Conservation (phyloP, 2,329 filamentous ascomycete genomes). For the Didymella glomerata region DNA sequence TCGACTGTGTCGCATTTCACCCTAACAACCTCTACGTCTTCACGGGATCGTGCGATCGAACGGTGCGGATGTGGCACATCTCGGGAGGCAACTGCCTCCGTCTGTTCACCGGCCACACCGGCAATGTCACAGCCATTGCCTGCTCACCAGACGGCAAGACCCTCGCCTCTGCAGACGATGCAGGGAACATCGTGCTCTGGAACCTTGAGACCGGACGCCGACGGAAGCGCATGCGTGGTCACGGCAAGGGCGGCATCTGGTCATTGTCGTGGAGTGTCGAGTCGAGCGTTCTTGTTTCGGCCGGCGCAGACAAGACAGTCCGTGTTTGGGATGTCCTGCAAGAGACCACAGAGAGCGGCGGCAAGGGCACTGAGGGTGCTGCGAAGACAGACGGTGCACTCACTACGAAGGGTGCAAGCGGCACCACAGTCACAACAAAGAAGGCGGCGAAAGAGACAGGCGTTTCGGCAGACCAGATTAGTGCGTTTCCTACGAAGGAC, state of each 20-base stretch:
- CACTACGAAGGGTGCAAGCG: constrained; percentile 60
- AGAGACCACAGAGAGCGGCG: constrained; percentile 63
- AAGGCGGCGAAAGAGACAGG: constrained; percentile 91
- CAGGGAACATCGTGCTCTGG: constrained; percentile 93
- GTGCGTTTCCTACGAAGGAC: constrained; percentile 94
- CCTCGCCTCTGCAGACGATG: constrained; percentile 87
- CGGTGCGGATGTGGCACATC: constrained; percentile 97
- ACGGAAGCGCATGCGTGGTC: constrained; percentile 91
- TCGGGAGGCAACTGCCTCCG: constrained; percentile 85
- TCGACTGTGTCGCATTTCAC: constrained; percentile 93
- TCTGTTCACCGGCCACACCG: constrained; percentile 89
- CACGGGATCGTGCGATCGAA: constrained; percentile 91
- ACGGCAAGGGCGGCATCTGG: constrained; percentile 93
- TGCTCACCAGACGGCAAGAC: constrained; percentile 89
- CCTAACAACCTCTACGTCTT: constrained; percentile 94
- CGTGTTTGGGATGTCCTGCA: constrained; percentile 89
- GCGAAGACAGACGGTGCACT: constrained; percentile 62
- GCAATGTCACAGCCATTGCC: constrained; percentile 83
- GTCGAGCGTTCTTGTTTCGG: constrained; percentile 87
- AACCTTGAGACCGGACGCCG: constrained; percentile 85
- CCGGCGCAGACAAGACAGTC: constrained; percentile 90
- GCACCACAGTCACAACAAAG: constrained; percentile 54
- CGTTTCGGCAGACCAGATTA: constrained; percentile 92
- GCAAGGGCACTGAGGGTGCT: constrained; percentile 62
- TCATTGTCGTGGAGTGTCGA: constrained; percentile 93